Evolutionary conservation across 2,329 filamentous ascomycete species (phyloP), one percentile per base, ranked within the genome.

Genomic region (Cryphonectria japonica): DNA sequence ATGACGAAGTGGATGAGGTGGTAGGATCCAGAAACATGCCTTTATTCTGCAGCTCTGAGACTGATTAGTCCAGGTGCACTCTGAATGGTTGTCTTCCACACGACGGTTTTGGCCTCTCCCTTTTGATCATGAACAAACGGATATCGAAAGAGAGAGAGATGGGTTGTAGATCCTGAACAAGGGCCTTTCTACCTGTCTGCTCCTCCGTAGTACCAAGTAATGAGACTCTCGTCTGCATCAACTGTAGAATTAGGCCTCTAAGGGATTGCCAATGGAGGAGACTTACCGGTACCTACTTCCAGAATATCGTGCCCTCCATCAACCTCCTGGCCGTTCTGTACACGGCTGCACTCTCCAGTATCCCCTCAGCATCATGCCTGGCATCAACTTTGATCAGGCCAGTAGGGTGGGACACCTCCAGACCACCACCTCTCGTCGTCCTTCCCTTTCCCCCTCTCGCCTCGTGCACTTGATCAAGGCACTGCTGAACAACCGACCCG

Each of bases 281-380:
- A 16, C 41, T 16, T 16, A 16, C 14, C 5, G 14, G 41, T 16
- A 43, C 3, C 46, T 66, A 54, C 32, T 72, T 70, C 68, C 68
- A 87, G 63, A 81, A 85, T 2, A 86, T 82, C 5, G 82, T 75
- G 0, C 85, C 85, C 71, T 83, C 84, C 84, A 87, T 87, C 73
- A 87, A 62, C 5, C 86, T 77, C 66, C 84, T 80, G 9, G 84
- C 84, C 0, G 85, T 87, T 29, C 85, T 79, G 72, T 83, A 78
- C 39, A 87, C 73, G 70, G 83, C 81, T 0, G 84, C 85, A 22
- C 82, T 83, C 67, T 80, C 76, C 29, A 87, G 80, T 57, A 77
- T 75, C 0, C 82, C 84, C 34, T 81, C 74, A 6, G 70, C 71
- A 26, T 70, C 74, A 41, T 84, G 78, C 14, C 78, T 80, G 1